Evolutionary conservation across 2,329 filamentous ascomycete genomes (phyloP).

Genomic region (Calonectria fujianensis): DNA sequence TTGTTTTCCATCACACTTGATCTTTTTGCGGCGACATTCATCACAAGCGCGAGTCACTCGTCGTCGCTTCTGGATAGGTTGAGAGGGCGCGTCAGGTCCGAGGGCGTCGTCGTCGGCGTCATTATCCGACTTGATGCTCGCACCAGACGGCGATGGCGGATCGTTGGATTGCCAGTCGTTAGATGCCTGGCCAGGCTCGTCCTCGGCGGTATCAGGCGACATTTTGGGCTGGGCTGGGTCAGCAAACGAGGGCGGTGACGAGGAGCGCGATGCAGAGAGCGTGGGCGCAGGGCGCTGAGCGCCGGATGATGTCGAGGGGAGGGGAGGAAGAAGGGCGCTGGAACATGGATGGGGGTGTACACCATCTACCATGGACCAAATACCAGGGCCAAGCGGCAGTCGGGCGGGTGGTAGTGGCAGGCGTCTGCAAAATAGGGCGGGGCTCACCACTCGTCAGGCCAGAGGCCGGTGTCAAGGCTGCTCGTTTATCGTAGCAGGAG

Average conservation of each 20-base stretch:
- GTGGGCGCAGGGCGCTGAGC: conserved; percentile 39
- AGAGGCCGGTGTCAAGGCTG: conserved; percentile 40
- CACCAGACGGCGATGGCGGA: conserved; percentile 64
- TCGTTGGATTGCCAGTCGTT: conserved; percentile 61
- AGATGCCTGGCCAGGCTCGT: conserved; percentile 63
- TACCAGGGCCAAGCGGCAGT: conserved; percentile 30
- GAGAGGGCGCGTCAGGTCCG: conserved; percentile 61
- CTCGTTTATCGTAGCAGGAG: conserved; percentile 30
- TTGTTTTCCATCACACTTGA: conserved; percentile 91
- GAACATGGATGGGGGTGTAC: conserved; percentile 18
- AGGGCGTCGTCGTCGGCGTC: conserved; percentile 62
- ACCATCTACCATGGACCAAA: conserved; percentile 12
- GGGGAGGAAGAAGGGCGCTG: conserved; percentile 27
- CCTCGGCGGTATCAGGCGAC: conserved; percentile 65
- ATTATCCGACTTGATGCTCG: conserved; percentile 65
- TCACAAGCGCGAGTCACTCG: conserved; percentile 89
- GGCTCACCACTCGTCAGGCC: conserved; percentile 49
- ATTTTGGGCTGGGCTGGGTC: conserved; percentile 55
- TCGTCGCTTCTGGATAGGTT: conserved; percentile 83
- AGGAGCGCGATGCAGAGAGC: conserved; percentile 35
- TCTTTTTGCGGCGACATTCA: conserved; percentile 89
- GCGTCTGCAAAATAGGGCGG: conserved; percentile 31
- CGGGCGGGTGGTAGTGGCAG: conserved; percentile 31
- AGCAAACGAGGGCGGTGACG: conserved; percentile 45
- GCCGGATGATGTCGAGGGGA: conserved; percentile 27